Evolutionary conservation across 371 early-diverging fungal genomes (phyloP), one percentile per base, ranked within the genome.

Genomic region (Actinomortierella ambigua): DNA sequence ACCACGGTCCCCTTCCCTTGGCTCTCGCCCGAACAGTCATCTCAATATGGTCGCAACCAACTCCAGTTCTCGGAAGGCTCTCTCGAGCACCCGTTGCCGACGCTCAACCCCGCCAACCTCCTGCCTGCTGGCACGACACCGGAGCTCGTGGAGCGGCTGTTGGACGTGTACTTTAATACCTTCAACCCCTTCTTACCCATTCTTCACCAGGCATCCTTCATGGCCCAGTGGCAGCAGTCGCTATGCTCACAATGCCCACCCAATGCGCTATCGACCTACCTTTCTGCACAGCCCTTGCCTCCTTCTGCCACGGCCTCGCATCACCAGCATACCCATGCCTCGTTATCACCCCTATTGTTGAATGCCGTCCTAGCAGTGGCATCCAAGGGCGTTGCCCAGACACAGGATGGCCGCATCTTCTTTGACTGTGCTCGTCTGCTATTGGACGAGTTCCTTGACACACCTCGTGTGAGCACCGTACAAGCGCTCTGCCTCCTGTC

Each of bases 321-420:
- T 51, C 24, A 55, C 3, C 58, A 61, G 40, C 60, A 73, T 18
- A 60, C 68, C 29, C 55, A 53, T 3, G 53, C 75, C 2, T 61
- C 75, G 2, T 54, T 73, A 34, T 77, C 86, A 3, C 88, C 85
- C 9, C 65, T 92, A 27, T 63, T 92, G 18, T 75, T 90, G 55
- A 88, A 89, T 64, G 81, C 90, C 1, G 85, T 92, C 40, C 86
- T 86, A 57, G 88, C 90, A 0, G 78, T 88, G 1, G 86, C 89
- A 15, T 77, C 84, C 58, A 73, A 54, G 44, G 53, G 50, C 3
- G 57, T 61, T 0, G 44, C 55, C 8, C 26, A 29, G 28, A 57
- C 68, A 4, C 58, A 62, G 50, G 65, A 70, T 54, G 39, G 28
- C 5, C 43, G 41, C 3, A 55, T 57, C 23, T 87, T 81, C 60